Evolutionary conservation across 2,329 filamentous ascomycete genomes (phyloP).

Genomic region (Hymenoscyphus fraxineus): DNA sequence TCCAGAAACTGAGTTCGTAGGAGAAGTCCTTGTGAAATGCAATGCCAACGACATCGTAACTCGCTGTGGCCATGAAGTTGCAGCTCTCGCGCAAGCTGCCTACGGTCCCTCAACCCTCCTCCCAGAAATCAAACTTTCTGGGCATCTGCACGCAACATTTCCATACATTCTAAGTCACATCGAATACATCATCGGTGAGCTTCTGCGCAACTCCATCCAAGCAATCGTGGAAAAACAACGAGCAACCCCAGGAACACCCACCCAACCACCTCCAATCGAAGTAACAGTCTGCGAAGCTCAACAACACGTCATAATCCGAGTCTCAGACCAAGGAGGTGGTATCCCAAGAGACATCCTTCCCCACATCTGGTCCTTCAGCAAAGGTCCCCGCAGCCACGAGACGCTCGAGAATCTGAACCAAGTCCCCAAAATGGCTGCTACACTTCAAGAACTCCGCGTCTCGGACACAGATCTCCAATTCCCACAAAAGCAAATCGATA

Average conservation of each 20-base stretch:
- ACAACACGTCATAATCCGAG: slow-evolving; percentile 92
- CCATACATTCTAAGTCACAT: slow-evolving; percentile 95
- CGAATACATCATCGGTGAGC: slow-evolving; percentile 94
- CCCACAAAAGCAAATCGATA: not conserved
- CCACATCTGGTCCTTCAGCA: slow-evolving; percentile 94
- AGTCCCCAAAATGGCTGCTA: slow-evolving; percentile 89
- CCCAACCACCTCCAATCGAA: slow-evolving; percentile 74
- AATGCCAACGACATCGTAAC: slow-evolving; percentile 86
- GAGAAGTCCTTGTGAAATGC: slow-evolving; percentile 92
- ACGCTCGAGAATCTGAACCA: slow-evolving; percentile 80
- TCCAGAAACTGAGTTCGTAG: slow-evolving; percentile 76
- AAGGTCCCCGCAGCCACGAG: slow-evolving; percentile 74
- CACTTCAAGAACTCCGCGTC: slow-evolving; percentile 76
- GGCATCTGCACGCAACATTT: slow-evolving; percentile 85
- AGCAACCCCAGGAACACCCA: slow-evolving; percentile 22
- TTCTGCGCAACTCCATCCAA: slow-evolving; percentile 91
- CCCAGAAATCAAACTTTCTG: slow-evolving; percentile 77
- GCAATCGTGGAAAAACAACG: slow-evolving; percentile 76
- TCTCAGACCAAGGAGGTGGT: slow-evolving; percentile 92
- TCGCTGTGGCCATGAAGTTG: slow-evolving; percentile 73
- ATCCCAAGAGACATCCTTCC: slow-evolving; percentile 81
- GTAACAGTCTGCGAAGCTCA: slow-evolving; percentile 91
- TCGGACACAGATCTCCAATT: slow-evolving; percentile 34
- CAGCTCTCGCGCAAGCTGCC: slow-evolving; percentile 68
- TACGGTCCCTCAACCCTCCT: slow-evolving; percentile 69